Conservation (phyloP, 208 protist genomes). For the Jaenimonas drosophilae region DNA sequence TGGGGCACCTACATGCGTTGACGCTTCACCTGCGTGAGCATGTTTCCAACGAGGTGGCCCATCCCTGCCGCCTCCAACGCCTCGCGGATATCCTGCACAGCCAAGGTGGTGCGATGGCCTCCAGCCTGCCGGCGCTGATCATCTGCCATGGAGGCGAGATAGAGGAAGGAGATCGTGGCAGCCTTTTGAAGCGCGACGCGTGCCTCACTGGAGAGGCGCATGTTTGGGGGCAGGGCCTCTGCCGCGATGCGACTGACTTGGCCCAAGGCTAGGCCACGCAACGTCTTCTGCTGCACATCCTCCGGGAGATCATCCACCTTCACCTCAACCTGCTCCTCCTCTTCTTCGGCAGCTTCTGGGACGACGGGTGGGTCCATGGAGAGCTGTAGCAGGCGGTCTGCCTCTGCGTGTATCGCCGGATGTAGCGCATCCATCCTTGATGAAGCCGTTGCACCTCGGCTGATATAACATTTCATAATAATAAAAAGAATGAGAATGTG, state of each 20-base stretch:
- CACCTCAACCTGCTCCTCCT: background rate
- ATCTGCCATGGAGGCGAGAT: slow-evolving; percentile 61
- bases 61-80: slow-evolving; percentile 65
- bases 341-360: background rate
- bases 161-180: slow-evolving; percentile 55
- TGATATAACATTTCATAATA: slow-evolving; percentile 5
- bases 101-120: slow-evolving; percentile 47
- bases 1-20: no score
- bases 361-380: background rate
- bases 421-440: background rate
- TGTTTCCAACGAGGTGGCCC: no score
- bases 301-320: background rate
- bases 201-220: slow-evolving; percentile 55
- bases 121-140: slow-evolving; percentile 33
- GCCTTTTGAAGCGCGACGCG: slow-evolving; percentile 71
- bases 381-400: background rate
- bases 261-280: slow-evolving; percentile 45
- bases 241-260: slow-evolving; percentile 58
- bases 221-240: slow-evolving; percentile 42
- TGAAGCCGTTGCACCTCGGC: background rate
- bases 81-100: slow-evolving; percentile 43
- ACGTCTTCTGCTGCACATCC: background rate
- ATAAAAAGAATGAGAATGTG: slow-evolving; percentile 1
- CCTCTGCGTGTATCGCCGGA: background rate
- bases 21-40: no score